These are phyloP conservation scores for Keqinozyma sinolaborantium DNA, from an alignment of 1,139 yeast genomes.

Conservation along the genomic window DNA sequence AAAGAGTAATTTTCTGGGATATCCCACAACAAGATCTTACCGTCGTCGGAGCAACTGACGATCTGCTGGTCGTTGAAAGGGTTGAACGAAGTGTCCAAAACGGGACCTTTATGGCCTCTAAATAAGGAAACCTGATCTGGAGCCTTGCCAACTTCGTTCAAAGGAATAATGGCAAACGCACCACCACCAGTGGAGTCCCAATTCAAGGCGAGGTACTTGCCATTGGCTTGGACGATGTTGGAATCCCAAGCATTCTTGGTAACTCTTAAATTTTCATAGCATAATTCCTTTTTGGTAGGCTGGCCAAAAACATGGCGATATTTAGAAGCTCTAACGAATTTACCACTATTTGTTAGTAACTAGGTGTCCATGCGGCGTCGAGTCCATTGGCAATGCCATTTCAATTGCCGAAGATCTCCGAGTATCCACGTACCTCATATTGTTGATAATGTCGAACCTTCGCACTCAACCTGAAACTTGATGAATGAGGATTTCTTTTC, in stretches of 20 bases:
- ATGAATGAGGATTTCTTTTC: conserved; percentile 1
- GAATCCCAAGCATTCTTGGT: conserved; percentile 97
- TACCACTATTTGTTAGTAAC: conserved; percentile 51
- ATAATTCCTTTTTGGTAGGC: conserved; percentile 79
- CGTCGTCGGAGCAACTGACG: conserved; percentile 90
- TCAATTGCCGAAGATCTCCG: conserved; percentile 6
- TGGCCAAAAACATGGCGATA: conserved; percentile 96
- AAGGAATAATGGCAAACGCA: conserved; percentile 90
- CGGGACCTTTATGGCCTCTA: conserved; percentile 94
- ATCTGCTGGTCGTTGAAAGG: conserved; percentile 78
- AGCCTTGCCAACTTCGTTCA: conserved; percentile 83
- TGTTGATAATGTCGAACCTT: background rate
- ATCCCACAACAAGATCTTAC: conserved; percentile 81
- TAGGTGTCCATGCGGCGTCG: background rate
- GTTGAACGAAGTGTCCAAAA: conserved; percentile 89
- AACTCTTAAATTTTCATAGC: conserved; percentile 81
- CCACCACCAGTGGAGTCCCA: conserved; percentile 98
- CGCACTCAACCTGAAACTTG: background rate
- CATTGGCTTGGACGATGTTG: conserved; percentile 74
- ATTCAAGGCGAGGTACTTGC: conserved; percentile 79
- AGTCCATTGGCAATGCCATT: background rate
- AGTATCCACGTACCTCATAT: conserved; percentile 6
- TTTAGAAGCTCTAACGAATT: conserved; percentile 93
- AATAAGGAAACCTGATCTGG: conserved; percentile 92
- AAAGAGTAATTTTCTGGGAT: conserved; percentile 80